These are phyloP conservation scores for Syzygium aqueum DNA, from an alignment of 345 rosid species.

Conservation along the genomic window DNA sequence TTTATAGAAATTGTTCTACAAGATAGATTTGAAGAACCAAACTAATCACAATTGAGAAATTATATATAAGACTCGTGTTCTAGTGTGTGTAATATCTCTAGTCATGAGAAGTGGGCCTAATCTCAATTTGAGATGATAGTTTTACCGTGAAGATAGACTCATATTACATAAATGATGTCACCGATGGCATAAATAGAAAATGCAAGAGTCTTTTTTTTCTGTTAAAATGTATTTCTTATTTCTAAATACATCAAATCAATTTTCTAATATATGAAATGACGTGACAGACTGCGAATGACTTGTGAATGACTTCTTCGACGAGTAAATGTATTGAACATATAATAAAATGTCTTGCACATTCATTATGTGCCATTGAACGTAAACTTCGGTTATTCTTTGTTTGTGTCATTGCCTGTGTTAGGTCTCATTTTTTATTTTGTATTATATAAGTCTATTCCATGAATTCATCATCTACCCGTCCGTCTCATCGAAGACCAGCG, in stretches of 20 bases:
- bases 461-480: conserved; percentile 20
- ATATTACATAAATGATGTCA: background rate
- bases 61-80: fast-evolving
- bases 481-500: conserved; percentile 75
- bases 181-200: background rate
- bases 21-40: background rate
- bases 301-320: background rate
- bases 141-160: background rate
- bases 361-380: background rate
- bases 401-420: background rate
- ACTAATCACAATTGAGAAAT: background rate
- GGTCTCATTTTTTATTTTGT: background rate
- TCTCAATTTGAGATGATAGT: background rate
- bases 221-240: background rate
- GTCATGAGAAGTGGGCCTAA: background rate
- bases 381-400: background rate
- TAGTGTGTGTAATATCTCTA: background rate
- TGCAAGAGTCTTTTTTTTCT: background rate
- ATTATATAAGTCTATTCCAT: background rate
- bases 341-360: background rate
- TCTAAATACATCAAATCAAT: background rate
- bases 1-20: background rate
- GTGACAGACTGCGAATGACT: background rate
- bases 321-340: background rate
- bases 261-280: background rate